These are phyloP conservation scores for Vicia villosa DNA, from an alignment of 306 rosid genomes.

Conservation along the genomic window DNA sequence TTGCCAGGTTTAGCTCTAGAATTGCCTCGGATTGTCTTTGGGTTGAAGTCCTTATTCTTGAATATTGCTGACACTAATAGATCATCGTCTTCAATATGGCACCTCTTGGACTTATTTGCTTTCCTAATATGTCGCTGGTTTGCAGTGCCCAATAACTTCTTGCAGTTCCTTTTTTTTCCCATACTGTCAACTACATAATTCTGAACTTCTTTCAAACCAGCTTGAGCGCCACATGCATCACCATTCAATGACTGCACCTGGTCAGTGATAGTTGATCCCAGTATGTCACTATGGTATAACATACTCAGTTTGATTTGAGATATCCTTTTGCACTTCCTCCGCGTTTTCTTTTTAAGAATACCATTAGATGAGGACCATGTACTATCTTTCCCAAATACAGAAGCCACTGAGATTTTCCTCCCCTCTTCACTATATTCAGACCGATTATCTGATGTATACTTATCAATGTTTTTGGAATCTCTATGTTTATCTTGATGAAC, in stretches of 20 bases:
- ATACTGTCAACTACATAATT: slow-evolving; percentile 43
- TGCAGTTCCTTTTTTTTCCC: slow-evolving; percentile 43
- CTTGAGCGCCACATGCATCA: slow-evolving; percentile 42
- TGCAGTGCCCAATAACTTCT: slow-evolving; percentile 46
- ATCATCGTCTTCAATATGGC: slow-evolving; percentile 90
- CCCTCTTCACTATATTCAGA: slow-evolving; percentile 42
- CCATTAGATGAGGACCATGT: slow-evolving; percentile 48
- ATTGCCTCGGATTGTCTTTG: slow-evolving; percentile 41
- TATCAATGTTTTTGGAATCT: slow-evolving; percentile 44
- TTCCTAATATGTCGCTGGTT: slow-evolving; percentile 46
- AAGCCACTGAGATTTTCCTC: slow-evolving; percentile 43
- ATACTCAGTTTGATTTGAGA: slow-evolving; percentile 72
- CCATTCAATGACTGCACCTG: slow-evolving; percentile 41
- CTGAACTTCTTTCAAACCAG: slow-evolving; percentile 48
- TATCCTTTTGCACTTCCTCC: slow-evolving; percentile 77
- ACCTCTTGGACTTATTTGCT: slow-evolving; percentile 51
- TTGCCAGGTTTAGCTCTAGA: slow-evolving; percentile 56
- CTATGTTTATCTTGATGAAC: slow-evolving; percentile 41
- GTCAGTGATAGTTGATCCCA: slow-evolving; percentile 47
- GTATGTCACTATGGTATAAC: slow-evolving; percentile 45
- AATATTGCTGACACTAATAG: slow-evolving; percentile 84
- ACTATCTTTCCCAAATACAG: slow-evolving; percentile 43
- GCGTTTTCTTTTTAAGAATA: slow-evolving; percentile 62
- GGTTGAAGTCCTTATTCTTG: slow-evolving; percentile 59
- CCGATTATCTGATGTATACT: slow-evolving; percentile 41